Percentiles rank a stretch among this genome's conserved stretches.
Conservation (phyloP, 306 rosid genomes). For the Aeschynomene evenia region DNA sequence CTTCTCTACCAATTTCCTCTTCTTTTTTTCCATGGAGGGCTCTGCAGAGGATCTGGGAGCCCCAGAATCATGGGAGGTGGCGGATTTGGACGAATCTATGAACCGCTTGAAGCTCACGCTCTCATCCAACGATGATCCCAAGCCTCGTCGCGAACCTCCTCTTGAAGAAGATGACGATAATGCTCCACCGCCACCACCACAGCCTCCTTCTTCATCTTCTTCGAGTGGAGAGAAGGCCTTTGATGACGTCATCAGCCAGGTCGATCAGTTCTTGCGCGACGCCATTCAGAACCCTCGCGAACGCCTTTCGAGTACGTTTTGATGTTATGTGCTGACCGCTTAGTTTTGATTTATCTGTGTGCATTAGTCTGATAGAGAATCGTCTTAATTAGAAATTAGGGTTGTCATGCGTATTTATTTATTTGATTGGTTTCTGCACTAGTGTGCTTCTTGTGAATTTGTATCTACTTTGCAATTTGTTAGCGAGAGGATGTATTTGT, state of each 20-base stretch:
- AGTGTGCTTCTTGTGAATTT: slow-evolving; percentile 5
- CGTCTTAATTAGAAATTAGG: neutral
- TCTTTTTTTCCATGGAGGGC: slow-evolving; percentile 71
- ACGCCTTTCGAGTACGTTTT: slow-evolving; percentile 54
- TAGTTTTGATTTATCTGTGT: neutral
- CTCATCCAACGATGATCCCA: slow-evolving; percentile 37
- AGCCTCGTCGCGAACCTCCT: slow-evolving; percentile 9
- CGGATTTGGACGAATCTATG: slow-evolving; percentile 85
- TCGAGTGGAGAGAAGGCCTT: slow-evolving; percentile 36
- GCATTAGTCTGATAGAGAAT: neutral
- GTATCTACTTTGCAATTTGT: neutral
- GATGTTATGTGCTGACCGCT: neutral
- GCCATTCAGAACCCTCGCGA: slow-evolving; percentile 96
- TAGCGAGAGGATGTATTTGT: neutral
- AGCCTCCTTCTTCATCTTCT: slow-evolving; percentile 33
- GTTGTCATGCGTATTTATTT: neutral
- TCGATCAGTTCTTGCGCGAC: slow-evolving; percentile 90
- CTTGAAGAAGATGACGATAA: neutral
- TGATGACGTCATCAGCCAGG: slow-evolving; percentile 66
- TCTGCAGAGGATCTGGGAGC: slow-evolving; percentile 91
- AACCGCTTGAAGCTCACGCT: slow-evolving; percentile 72
- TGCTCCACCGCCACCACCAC: neutral
- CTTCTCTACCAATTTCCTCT: neutral
- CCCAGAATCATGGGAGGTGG: slow-evolving; percentile 96
- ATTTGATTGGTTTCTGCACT: no score